Evolutionary conservation across 2,329 filamentous ascomycete genomes (phyloP), one percentile per base, ranked within the genome.

Genomic region (Calcarisporium arbuscula): DNA sequence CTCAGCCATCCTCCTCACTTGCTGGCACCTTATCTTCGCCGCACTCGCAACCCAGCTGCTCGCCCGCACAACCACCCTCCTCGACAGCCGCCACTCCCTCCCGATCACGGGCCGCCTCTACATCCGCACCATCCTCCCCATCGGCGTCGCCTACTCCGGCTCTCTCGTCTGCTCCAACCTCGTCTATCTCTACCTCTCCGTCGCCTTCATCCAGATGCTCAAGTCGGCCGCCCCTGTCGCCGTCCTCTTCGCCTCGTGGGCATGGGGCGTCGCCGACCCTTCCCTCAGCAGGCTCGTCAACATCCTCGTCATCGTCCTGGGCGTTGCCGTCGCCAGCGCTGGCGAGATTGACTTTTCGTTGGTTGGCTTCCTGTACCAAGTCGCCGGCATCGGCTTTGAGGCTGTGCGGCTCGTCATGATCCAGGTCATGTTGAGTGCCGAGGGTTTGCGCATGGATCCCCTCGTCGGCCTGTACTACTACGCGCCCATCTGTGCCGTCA

Each of bases 391-490:
- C 46, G 57, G 82, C 32, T 90, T 89, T 53, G 86, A 94, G 65
- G 85, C 86, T 28, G 72, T 85, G 42, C 80, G 86, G 40, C 67
- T 92, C 43, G 81, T 88, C 62, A 86, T 94, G 83, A 85, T 92
- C 38, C 82, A 94, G 64, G 78, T 82, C 40, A 70, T 94, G 49
- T 75, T 94, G 33, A 85, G 79, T 53, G 80, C 73, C 21, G 73
- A 82, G 32, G 84, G 87, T 28, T 58, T 84, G 65, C 86, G 85
- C 68, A 92, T 94, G 86, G 85, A 92, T 53, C 85, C 86, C 22
- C 72, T 94, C 22, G 85, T 92, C 42, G 86, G 84, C 20, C 73
- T 94, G 16, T 94, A 94, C 71, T 94, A 94, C 68, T 94, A 86
- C 54, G 87, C 86, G 1, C 86, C 86, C 5, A 80, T 87, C 31